A percentile compares a stretch with the other conserved stretches of the same genome.
These are phyloP conservation scores for Alternaria triticina DNA, from an alignment of 2,329 filamentous ascomycete genomes.

Conservation along the genomic window DNA sequence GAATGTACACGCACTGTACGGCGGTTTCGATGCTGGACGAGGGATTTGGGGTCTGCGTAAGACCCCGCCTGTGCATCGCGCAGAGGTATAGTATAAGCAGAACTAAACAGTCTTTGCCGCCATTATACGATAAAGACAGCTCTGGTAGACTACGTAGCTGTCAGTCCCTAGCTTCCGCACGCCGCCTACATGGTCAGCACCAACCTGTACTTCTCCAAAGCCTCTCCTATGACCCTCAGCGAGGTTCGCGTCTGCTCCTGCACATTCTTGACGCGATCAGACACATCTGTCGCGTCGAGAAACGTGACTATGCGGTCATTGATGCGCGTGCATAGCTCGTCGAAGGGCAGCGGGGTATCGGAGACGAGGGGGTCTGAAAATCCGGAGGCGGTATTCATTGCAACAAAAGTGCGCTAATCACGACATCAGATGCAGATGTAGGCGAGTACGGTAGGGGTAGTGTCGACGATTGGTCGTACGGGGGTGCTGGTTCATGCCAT, in stretches of 20 bases:
- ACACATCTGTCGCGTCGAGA: constrained; percentile 64
- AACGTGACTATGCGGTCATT: constrained; percentile 69
- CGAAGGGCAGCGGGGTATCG: constrained; percentile 56
- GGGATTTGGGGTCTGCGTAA: constrained; percentile 28
- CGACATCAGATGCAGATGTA: constrained; percentile 41
- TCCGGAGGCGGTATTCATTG: constrained; percentile 45
- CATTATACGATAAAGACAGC: constrained; percentile 93
- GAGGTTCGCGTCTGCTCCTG: constrained; percentile 78
- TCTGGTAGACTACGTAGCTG: constrained; percentile 67
- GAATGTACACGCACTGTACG: constrained; percentile 87
- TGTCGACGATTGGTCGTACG: constrained; percentile 24
- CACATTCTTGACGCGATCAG: constrained; percentile 65
- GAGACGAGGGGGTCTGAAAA: constrained; percentile 44
- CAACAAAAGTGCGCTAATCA: constrained; percentile 38
- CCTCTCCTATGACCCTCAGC: constrained; percentile 75
- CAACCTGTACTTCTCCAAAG: constrained; percentile 77
- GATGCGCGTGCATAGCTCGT: constrained; percentile 57
- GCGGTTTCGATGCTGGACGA: constrained; percentile 39
- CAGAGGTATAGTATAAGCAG: constrained; percentile 86
- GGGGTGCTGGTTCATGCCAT: constrained; percentile 30
- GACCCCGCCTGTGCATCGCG: constrained; percentile 54
- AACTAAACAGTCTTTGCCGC: constrained; percentile 96
- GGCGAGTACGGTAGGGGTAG: constrained; percentile 14
- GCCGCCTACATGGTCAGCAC: constrained; percentile 35
- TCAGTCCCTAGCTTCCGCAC: constrained; percentile 23